Evolutionary conservation across 2,329 filamentous ascomycete genomes (phyloP).

Genomic region (Apiospora phragmitis): DNA sequence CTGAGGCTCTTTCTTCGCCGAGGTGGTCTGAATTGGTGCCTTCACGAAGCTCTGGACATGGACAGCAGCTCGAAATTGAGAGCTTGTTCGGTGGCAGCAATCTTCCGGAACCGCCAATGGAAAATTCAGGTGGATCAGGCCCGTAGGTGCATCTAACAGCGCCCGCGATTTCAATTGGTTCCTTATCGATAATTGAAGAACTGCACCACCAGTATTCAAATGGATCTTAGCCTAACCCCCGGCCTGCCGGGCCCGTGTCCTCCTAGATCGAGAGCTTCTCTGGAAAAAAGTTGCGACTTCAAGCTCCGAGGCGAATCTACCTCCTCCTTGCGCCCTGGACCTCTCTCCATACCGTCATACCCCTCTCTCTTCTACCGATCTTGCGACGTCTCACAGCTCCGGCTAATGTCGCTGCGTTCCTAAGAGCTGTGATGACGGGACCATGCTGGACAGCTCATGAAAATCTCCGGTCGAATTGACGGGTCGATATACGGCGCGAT

Average conservation of each 20-base stretch:
- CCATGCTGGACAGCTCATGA: constrained; percentile 57
- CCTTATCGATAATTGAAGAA: constrained; percentile 4
- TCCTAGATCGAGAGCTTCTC: constrained; percentile 4
- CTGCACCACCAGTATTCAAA: not conserved
- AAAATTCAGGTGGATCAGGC: not conserved
- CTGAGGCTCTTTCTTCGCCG: not conserved
- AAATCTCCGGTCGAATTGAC: constrained; percentile 59
- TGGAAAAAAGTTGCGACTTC: constrained; percentile 9
- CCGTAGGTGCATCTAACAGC: not conserved
- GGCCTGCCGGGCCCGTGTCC: not conserved
- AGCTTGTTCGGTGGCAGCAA: not conserved
- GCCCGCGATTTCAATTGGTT: not conserved
- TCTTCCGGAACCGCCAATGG: constrained; percentile 5
- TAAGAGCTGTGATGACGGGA: constrained; percentile 32
- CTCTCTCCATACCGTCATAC: not conserved
- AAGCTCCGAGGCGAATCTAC: not conserved
- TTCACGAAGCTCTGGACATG: not conserved
- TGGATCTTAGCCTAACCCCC: not conserved
- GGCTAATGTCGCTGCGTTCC: constrained; percentile 14
- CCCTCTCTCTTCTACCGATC: not conserved
- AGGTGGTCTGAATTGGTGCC: not conserved
- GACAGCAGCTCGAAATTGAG: not conserved
- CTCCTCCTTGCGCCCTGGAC: not conserved
- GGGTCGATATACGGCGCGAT: constrained; percentile 60
- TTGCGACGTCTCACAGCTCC: not conserved